These are phyloP conservation scores for Solanum ossicruentum DNA, from an alignment of 257 asterid genomes.

Conservation along the genomic window DNA sequence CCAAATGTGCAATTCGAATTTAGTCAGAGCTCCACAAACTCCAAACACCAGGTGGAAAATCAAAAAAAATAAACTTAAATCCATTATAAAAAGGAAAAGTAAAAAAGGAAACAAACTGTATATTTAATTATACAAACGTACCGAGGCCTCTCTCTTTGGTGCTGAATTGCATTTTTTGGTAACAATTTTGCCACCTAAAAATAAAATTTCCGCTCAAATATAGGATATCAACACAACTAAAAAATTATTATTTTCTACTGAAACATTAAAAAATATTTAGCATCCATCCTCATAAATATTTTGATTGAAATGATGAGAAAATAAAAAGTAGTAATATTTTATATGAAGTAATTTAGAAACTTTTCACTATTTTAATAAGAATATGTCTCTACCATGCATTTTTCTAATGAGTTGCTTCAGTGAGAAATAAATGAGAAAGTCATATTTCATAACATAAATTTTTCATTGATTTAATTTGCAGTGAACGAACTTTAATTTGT, in stretches of 20 bases:
- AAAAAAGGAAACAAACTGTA: not conserved
- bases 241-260: not conserved
- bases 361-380: not conserved
- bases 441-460: not conserved
- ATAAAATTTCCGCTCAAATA: not conserved
- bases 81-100: not conserved
- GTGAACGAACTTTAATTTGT: too few species aligned
- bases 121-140: not conserved
- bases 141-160: slow-evolving; percentile 17
- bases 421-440: not conserved
- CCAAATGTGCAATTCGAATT: too few species aligned
- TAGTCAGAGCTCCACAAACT: too few species aligned
- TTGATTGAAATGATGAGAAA: not conserved
- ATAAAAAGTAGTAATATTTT: not conserved
- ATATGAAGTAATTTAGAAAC: not conserved
- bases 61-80: not conserved
- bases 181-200: slow-evolving; percentile 3
- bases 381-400: not conserved
- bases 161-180: slow-evolving; percentile 9
- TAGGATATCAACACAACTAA: not conserved
- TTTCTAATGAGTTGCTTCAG: not conserved
- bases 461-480: too few species aligned
- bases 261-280: not conserved
- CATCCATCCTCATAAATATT: not conserved
- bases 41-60: too few species aligned